Evolutionary conservation across 2,329 filamentous ascomycete genomes (phyloP), one percentile per base, ranked within the genome.

Genomic region (Ophiocordyceps sinensis): DNA sequence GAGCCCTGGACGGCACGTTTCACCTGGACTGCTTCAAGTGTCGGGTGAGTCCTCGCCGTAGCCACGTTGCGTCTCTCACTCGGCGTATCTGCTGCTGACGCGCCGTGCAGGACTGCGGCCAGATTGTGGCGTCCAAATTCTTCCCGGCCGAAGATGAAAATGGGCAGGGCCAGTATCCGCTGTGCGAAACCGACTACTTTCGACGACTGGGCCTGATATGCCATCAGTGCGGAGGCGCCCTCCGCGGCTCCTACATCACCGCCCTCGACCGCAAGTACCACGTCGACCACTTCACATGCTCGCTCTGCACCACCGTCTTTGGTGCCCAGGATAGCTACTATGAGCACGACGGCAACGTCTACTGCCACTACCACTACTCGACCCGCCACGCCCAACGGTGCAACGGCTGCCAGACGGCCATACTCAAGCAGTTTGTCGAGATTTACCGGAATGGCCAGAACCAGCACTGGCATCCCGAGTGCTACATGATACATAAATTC

Each of bases 401-500:
- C 61, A 94, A 94, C 59, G 91, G 91, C 49, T 98, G 91, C 55
- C 87, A 94, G 55, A 95, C 89, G 3, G 86, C 91, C 40, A 98
- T 98, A 47, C 70, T 98, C 36, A 98, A 98, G 66, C 91, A 98
- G 60, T 98, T 98, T 59, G 91, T 98, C 45, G 91, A 98, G 62
- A 96, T 98, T 46, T 98, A 88, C 63, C 82, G 91, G 51, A 96
- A 96, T 61, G 89, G 89, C 2, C 85, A 94, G 58, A 95, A 96
- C 57, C 91, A 98, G 56, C 91, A 98, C 59, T 98, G 91, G 91
- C 91, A 98, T 58, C 91, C 91, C 2, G 91, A 98, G 63, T 98
- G 91, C 62, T 98, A 98, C 63, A 98, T 98, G 91, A 98, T 98
- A 47, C 91, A 98, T 66, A 98, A 98, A 56, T 98, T 96, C 63